phyloP scores from a whole-genome alignment of 257 asterid genomes.

The Knoxia roxburghii region DNA sequence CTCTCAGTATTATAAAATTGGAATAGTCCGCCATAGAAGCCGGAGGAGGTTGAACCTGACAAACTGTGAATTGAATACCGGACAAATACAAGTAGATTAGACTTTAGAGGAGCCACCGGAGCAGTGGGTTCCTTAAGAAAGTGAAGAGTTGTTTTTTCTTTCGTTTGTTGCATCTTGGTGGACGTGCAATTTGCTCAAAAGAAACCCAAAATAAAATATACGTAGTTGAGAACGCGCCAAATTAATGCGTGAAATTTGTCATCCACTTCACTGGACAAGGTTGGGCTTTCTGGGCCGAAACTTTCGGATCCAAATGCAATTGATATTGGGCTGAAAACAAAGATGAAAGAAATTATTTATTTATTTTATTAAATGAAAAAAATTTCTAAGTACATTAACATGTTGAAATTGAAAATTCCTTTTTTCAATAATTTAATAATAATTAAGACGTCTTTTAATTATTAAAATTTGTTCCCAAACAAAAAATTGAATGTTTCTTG shows the following conservation, averaged over 20 bases:
- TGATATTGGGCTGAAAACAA: too few species aligned
- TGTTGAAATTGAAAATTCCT: too few species aligned
- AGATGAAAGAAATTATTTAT: too few species aligned
- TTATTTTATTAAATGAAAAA: too few species aligned
- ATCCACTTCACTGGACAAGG: background rate
- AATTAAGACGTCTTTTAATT: too few species aligned
- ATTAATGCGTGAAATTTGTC: slow-evolving; percentile 3
- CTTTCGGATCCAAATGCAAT: too few species aligned
- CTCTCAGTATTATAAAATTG: background rate
- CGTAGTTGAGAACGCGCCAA: slow-evolving; percentile 21
- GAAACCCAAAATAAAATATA: background rate
- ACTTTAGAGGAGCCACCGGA: too few species aligned
- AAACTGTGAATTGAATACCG: background rate
- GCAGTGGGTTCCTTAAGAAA: background rate
- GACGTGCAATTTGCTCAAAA: slow-evolving; percentile 5
- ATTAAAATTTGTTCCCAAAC: too few species aligned
- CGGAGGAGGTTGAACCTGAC: slow-evolving; percentile 7
- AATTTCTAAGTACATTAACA: too few species aligned
- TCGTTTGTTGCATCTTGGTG: slow-evolving; percentile 7
- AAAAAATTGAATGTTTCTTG: too few species aligned
- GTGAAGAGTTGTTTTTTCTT: background rate
- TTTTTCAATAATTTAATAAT: too few species aligned
- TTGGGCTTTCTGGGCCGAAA: background rate
- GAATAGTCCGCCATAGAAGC: slow-evolving; percentile 19
- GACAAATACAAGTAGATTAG: too few species aligned